These are phyloP conservation scores for Boletus pseudo-olivaceus DNA, from an alignment of 768 basidiomycete species.

Conservation along the genomic window DNA sequence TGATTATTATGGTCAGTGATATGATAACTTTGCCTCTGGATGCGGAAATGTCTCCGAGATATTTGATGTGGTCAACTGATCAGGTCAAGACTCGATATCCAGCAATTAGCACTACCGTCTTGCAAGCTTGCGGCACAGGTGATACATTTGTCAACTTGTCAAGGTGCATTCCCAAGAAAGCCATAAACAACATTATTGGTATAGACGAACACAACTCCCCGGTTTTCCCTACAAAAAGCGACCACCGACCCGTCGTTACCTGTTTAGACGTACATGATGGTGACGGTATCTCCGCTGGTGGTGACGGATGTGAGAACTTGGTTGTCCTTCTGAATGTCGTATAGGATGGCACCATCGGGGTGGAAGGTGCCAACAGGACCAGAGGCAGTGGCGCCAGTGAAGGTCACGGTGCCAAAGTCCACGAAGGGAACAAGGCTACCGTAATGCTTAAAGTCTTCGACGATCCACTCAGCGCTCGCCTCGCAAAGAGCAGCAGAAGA, in stretches of 20 bases:
- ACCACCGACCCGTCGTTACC: neutral
- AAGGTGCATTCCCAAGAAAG: neutral
- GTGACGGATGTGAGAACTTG: conserved; percentile 10
- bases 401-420: conserved; percentile 19
- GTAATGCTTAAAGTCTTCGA: conserved; percentile 17
- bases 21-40: neutral
- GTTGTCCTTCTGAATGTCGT: conserved; percentile 11
- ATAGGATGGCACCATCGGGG: neutral
- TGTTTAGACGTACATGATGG: conserved; percentile 9
- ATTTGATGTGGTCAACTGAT: too few species aligned
- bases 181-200: neutral
- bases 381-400: conserved; percentile 8
- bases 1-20: neutral
- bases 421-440: conserved; percentile 4
- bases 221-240: neutral
- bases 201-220: neutral
- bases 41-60: neutral
- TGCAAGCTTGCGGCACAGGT: too few species aligned
- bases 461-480: conserved; percentile 22
- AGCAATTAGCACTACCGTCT: neutral
- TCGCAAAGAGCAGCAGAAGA: conserved; percentile 17
- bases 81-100: neutral
- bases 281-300: neutral
- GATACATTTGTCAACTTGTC: neutral
- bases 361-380: conserved; percentile 4